A percentile compares a stretch with the other conserved stretches of the same genome.
Conservation (phyloP, 768 basidiomycete species). For the Pisolithus tinctorius region DNA sequence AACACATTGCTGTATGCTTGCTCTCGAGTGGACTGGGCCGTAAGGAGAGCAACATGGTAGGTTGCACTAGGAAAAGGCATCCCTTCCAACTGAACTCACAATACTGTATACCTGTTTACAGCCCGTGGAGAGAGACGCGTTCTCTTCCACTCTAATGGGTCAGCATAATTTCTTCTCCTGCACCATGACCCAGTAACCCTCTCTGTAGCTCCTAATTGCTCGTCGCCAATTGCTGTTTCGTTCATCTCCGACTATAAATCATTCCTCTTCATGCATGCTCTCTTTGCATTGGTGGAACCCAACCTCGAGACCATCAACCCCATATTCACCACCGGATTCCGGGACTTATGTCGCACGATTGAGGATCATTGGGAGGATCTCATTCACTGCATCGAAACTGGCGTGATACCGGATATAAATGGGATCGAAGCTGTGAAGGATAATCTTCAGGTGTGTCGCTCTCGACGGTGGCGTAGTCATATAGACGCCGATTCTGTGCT, state of each 20-base stretch:
- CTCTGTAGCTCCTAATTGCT: slow-evolving; percentile 7
- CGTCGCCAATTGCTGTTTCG: slow-evolving; percentile 12
- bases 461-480: too few relatives aligned
- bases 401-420: slow-evolving; percentile 11
- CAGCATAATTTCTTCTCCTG: neutral
- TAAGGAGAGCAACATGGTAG: slow-evolving; percentile 16
- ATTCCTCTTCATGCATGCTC: slow-evolving; percentile 16
- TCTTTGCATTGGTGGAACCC: slow-evolving; percentile 17
- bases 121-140: slow-evolving; percentile 9
- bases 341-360: slow-evolving; percentile 13
- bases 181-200: too few relatives aligned
- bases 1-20: slow-evolving; percentile 9
- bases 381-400: slow-evolving; percentile 10
- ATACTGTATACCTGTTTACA: neutral
- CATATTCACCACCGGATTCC: slow-evolving; percentile 15
- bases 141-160: slow-evolving; percentile 5
- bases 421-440: slow-evolving; percentile 9
- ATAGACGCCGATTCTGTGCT: neutral
- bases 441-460: slow-evolving; percentile 1
- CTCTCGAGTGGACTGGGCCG: slow-evolving; percentile 16
- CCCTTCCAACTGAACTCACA: neutral
- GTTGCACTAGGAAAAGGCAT: neutral
- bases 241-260: slow-evolving; percentile 16
- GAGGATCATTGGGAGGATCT: slow-evolving; percentile 16
- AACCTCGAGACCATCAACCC: slow-evolving; percentile 13